Conservation (phyloP, 148 eudicot genomes). For the Heliosperma pusillum region DNA sequence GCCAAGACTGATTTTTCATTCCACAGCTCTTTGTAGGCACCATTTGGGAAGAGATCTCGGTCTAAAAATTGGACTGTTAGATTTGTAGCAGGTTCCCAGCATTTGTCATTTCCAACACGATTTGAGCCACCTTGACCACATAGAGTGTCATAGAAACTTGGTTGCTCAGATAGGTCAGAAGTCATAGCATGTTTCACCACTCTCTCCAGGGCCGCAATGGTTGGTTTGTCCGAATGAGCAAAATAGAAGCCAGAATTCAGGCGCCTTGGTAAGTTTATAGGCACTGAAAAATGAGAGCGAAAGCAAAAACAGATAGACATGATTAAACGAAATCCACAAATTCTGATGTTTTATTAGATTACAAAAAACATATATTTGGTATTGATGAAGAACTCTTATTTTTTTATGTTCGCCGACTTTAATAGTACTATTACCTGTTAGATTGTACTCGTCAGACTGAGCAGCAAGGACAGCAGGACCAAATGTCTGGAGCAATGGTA, state of each 20-base stretch:
- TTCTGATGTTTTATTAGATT: background rate
- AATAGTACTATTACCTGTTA: slow-evolving; percentile 43
- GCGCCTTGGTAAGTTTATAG: slow-evolving; percentile 85
- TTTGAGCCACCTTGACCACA: slow-evolving; percentile 76
- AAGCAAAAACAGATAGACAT: slow-evolving; percentile 11
- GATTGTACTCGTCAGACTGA: slow-evolving; percentile 87
- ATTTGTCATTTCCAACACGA: slow-evolving; percentile 59
- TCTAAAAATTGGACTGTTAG: slow-evolving; percentile 70
- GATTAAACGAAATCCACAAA: background rate
- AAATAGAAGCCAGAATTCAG: slow-evolving; percentile 95
- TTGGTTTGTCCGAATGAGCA: slow-evolving; percentile 65
- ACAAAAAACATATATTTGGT: too few relatives aligned
- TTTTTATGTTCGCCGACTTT: too few relatives aligned
- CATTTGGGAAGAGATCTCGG: slow-evolving; percentile 82
- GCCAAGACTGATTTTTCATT: slow-evolving; percentile 43
- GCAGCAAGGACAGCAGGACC: slow-evolving; percentile 77
- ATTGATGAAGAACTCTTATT: too few relatives aligned
- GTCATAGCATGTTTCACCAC: slow-evolving; percentile 82
- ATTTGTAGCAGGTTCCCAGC: slow-evolving; percentile 71
- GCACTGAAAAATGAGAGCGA: slow-evolving; percentile 46
- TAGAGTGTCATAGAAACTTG: slow-evolving; percentile 81
- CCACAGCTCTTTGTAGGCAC: slow-evolving; percentile 79
- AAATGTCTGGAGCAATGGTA: slow-evolving; percentile 61
- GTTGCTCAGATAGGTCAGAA: slow-evolving; percentile 87
- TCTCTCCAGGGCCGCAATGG: slow-evolving; percentile 70